These are phyloP conservation scores for Pterocarpus santalinus DNA, from an alignment of 306 rosid species.

Conservation along the genomic window DNA sequence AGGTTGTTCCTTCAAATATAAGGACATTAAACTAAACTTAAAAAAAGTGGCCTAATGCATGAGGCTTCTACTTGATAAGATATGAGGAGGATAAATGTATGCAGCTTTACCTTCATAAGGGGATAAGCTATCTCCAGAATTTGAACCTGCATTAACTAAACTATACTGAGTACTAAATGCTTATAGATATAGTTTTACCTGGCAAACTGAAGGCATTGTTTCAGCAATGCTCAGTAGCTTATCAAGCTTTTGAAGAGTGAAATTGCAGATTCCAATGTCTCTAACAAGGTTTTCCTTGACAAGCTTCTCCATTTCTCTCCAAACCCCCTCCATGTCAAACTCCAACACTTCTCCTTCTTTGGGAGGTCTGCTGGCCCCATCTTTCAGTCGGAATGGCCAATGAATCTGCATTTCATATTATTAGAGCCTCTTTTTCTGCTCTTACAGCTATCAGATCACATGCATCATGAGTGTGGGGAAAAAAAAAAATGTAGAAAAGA, in stretches of 20 bases:
- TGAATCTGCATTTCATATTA: conserved; percentile 50
- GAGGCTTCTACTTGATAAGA: too few relatives aligned
- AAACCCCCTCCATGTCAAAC: conserved; percentile 65
- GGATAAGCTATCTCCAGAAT: too few relatives aligned
- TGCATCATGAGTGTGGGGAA: not conserved
- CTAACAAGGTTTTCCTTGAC: conserved; percentile 56
- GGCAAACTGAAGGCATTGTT: conserved; percentile 57
- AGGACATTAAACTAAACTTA: too few relatives aligned
- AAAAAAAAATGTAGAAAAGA: not conserved
- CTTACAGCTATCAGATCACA: conserved; percentile 13
- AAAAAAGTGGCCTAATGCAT: too few relatives aligned
- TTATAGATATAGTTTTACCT: conserved; percentile 41
- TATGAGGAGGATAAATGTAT: too few relatives aligned
- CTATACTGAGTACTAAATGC: not conserved
- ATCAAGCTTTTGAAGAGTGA: conserved; percentile 57
- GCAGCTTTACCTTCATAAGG: too few relatives aligned
- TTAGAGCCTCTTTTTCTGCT: conserved; percentile 8
- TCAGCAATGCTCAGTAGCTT: conserved; percentile 54
- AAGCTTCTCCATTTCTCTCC: conserved; percentile 76
- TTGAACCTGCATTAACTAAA: too few relatives aligned
- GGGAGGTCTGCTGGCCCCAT: conserved; percentile 61
- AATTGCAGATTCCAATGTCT: conserved; percentile 67
- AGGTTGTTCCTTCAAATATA: not conserved
- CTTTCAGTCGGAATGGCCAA: conserved; percentile 63
- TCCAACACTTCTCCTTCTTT: conserved; percentile 59